Percentiles rank a stretch among this genome's conserved stretches.
Conservation (phyloP, 2,329 filamentous ascomycete genomes). For the Graphilbum ipis-grandicollis region DNA sequence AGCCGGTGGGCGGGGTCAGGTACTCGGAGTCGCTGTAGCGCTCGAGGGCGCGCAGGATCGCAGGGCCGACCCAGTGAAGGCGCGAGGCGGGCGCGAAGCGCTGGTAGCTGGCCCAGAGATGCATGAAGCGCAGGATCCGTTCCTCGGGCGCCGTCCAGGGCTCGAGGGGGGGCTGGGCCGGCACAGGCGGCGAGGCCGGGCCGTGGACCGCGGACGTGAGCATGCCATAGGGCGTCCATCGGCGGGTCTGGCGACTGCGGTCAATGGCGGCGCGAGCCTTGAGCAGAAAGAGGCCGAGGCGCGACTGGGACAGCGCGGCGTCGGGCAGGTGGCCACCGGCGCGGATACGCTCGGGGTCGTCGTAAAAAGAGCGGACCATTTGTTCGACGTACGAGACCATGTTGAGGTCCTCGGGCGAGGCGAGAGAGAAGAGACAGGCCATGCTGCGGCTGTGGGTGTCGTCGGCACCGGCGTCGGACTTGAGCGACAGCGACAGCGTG, state of each 20-base stretch:
- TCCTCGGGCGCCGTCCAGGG: constrained; percentile 32
- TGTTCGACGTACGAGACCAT: constrained; percentile 31
- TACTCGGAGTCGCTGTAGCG: constrained; percentile 36
- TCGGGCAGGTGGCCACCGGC: constrained; percentile 9
- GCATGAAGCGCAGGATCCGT: constrained; percentile 48
- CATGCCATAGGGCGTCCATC: constrained; percentile 33
- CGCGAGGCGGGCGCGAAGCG: constrained; percentile 33
- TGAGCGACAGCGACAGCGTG: too few species aligned
- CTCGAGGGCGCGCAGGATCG: constrained; percentile 42
- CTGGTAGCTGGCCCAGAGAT: constrained; percentile 45
- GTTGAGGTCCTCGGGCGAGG: constrained; percentile 33
- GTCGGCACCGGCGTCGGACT: not conserved
- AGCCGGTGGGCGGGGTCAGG: constrained; percentile 29
- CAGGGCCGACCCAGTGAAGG: constrained; percentile 43
- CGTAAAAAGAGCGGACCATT: constrained; percentile 36
- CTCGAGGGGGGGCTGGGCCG: not conserved
- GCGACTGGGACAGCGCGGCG: constrained; percentile 9
- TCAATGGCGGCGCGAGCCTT: constrained; percentile 33
- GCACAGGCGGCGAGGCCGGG: not conserved
- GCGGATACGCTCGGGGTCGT: constrained; percentile 14
- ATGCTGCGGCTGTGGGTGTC: constrained; percentile 18
- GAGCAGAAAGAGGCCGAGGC: constrained; percentile 26
- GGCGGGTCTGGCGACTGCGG: constrained; percentile 28
- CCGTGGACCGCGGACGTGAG: constrained; percentile 17
- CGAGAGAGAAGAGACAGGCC: constrained; percentile 43